phyloP scores from a whole-genome alignment of 306 rosid species.

The Castanea crenata region DNA sequence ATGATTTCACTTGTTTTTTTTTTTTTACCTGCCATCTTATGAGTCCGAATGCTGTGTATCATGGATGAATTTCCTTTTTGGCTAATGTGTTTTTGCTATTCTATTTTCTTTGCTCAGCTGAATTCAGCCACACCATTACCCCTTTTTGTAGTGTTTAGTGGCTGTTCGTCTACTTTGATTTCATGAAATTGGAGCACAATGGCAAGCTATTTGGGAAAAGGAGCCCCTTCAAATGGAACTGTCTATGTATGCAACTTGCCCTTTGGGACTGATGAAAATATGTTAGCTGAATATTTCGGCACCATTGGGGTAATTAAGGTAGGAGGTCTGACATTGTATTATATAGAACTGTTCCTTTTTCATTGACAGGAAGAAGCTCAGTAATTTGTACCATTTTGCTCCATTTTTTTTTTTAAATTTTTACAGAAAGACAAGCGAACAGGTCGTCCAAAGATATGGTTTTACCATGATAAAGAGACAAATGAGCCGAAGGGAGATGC shows the following conservation, averaged over 20 bases:
- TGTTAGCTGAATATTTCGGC: constrained; percentile 90
- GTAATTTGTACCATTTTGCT: constrained; percentile 3
- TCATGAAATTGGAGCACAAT: constrained; percentile 68
- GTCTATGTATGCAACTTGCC: constrained; percentile 95
- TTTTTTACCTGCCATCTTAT: not conserved
- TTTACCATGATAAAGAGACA: constrained; percentile 81
- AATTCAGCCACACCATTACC: not conserved
- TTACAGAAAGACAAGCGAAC: constrained; percentile 94
- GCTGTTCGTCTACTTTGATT: constrained; percentile 34
- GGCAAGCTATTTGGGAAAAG: constrained; percentile 72
- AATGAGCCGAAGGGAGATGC: constrained; percentile 99
- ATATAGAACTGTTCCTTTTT: not conserved
- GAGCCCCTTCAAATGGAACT: constrained; percentile 76
- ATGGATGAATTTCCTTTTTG: not conserved
- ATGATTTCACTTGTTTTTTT: no score
- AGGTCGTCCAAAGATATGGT: constrained; percentile 88
- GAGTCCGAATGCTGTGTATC: not conserved
- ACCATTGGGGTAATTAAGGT: constrained; percentile 95
- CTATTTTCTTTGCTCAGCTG: not conserved
- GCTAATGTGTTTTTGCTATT: not conserved
- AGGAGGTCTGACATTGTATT: constrained; percentile 30
- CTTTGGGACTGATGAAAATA: constrained; percentile 74
- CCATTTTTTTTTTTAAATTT: not conserved
- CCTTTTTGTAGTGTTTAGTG: constrained; percentile 37
- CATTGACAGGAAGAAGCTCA: not conserved